Conservation (phyloP, 106 monocot genomes). For the Vanilla planifolia region DNA sequence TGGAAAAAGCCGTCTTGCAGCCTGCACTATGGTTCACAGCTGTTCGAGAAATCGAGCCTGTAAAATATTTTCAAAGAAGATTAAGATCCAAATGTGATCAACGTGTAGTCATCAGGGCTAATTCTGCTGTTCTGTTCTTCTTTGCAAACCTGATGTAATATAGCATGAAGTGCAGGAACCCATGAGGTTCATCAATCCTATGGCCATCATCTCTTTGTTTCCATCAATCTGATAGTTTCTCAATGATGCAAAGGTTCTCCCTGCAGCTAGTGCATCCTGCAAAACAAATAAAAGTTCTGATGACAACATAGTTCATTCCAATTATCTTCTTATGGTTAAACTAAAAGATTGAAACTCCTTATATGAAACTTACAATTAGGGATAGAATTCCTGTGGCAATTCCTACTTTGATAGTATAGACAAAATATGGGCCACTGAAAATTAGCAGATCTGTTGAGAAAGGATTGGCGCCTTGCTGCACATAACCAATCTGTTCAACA, state of each 20-base stretch:
- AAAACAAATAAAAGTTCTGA: not conserved
- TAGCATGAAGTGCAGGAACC: conserved; percentile 87
- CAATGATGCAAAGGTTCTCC: conserved; percentile 81
- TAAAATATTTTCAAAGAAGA: not conserved
- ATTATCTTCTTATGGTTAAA: no score
- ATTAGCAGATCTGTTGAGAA: conserved; percentile 61
- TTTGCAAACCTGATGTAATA: conserved; percentile 57
- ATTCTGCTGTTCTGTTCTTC: no score
- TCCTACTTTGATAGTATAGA: conserved; percentile 65
- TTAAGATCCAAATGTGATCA: no score
- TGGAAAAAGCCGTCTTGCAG: conserved; percentile 33
- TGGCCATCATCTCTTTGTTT: conserved; percentile 91
- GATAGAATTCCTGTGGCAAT: conserved; percentile 66
- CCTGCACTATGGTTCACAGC: conserved; percentile 37
- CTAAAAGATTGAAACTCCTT: not conserved
- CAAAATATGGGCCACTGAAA: conserved; percentile 40
- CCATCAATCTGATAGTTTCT: conserved; percentile 85
- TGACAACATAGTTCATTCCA: no score
- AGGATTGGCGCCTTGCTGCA: conserved; percentile 72
- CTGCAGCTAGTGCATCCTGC: conserved; percentile 85
- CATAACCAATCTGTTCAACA: conserved; percentile 61
- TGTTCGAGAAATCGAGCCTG: conserved; percentile 33
- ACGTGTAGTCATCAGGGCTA: no score
- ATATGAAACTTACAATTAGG: conserved; percentile 25
- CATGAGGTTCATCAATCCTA: conserved; percentile 85